phyloP scores from a whole-genome alignment of 208 protist species.

The Chromosphaera perkinsii region DNA sequence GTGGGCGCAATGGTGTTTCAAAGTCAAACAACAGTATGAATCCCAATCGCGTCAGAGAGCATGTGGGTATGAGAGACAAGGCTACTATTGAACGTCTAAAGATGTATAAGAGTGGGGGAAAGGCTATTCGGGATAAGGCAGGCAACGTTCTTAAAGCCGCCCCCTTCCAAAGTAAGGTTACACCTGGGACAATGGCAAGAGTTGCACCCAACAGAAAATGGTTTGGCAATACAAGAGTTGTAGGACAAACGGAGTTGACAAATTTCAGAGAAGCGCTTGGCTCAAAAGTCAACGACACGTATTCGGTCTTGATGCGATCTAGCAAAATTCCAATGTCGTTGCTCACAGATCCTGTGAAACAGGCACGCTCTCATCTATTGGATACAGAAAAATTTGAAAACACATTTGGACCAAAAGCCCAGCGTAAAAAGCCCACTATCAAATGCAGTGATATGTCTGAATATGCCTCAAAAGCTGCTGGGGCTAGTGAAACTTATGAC shows the following conservation, averaged over 20 bases:
- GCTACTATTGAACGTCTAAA: conserved; percentile 36
- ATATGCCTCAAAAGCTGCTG: conserved; percentile 39
- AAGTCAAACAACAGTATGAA: no score
- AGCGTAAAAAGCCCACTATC: conserved; percentile 73
- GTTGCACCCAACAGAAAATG: conserved; percentile 87
- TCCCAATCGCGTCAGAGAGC: no score
- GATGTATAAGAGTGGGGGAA: conserved; percentile 58
- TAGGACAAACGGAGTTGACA: conserved; percentile 89
- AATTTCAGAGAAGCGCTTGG: conserved; percentile 88
- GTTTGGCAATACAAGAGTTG: conserved; percentile 92
- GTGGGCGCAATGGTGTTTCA: no score
- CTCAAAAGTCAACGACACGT: conserved; percentile 89
- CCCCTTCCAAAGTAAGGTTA: conserved; percentile 12
- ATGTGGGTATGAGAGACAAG: not conserved
- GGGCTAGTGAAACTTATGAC: conserved; percentile 37
- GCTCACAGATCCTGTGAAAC: conserved; percentile 68
- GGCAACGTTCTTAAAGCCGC: conserved; percentile 46
- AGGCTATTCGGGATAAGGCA: conserved; percentile 34
- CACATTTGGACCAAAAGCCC: conserved; percentile 88
- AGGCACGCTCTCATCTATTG: conserved; percentile 64
- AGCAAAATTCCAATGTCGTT: conserved; percentile 92
- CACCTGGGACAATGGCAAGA: conserved; percentile 55
- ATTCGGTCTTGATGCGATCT: conserved; percentile 89
- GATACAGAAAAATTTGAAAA: conserved; percentile 85
- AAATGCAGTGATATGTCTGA: conserved; percentile 9